These are phyloP conservation scores for Saccharum spontaneum DNA, from an alignment of 176 grass and related monocot genomes.

Conservation along the genomic window DNA sequence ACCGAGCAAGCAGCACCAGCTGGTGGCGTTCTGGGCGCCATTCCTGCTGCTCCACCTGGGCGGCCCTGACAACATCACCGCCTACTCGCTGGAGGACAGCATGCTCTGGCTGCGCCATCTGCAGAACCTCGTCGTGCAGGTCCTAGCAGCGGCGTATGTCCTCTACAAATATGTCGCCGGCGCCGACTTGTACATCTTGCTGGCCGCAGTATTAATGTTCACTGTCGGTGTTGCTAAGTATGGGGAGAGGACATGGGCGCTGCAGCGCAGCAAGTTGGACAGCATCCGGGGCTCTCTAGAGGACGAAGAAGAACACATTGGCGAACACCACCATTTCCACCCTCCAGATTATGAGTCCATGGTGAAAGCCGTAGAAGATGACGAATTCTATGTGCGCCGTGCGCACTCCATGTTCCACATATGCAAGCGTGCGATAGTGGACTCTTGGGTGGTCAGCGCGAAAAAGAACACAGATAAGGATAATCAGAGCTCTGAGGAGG, in stretches of 20 bases:
- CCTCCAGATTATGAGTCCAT: not conserved
- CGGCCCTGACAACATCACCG: conserved; percentile 44
- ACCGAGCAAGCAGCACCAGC: not conserved
- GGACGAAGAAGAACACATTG: rapidly evolving
- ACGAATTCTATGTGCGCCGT: not conserved
- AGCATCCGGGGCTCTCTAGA: conserved; percentile 12
- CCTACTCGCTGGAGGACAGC: conserved; percentile 43
- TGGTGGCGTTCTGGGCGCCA: no score
- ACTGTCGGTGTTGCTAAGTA: conserved; percentile 19
- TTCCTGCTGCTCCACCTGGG: conserved; percentile 58
- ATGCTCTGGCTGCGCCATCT: conserved; percentile 34
- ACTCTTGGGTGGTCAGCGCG: not conserved
- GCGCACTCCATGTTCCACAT: not conserved
- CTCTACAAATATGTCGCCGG: not conserved
- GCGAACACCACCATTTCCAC: not conserved
- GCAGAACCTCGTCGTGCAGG: conserved; percentile 11
- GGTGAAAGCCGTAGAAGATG: not conserved
- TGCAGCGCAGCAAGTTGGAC: not conserved
- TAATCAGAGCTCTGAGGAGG: no score
- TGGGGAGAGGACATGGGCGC: not conserved
- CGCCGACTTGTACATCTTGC: not conserved
- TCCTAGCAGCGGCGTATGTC: not conserved
- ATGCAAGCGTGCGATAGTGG: not conserved
- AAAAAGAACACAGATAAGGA: no score
- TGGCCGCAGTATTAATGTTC: conserved; percentile 5